Percentiles rank a stretch among this genome's conserved stretches.
Evolutionary conservation across 257 asterid species (phyloP).

Genomic region (Solanum tacnaense): DNA sequence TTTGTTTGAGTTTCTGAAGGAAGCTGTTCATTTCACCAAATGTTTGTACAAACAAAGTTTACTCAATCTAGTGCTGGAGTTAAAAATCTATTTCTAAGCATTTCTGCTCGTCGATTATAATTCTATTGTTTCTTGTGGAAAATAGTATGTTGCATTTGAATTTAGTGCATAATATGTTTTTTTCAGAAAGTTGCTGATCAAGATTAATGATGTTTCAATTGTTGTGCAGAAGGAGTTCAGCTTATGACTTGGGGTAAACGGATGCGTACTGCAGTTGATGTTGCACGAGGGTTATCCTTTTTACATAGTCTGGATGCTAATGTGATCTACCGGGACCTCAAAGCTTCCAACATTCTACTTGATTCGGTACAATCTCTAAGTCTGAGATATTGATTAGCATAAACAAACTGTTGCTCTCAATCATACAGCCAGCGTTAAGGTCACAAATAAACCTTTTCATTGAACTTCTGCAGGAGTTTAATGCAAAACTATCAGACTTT

Average conservation of each 20-base stretch:
- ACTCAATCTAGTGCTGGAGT: not conserved
- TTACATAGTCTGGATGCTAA: slow-evolving; percentile 47
- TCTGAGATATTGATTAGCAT: not conserved
- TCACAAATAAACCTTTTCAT: not conserved
- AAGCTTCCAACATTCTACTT: slow-evolving; percentile 50
- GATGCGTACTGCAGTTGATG: slow-evolving; percentile 38
- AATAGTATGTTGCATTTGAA: not conserved
- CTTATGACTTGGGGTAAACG: slow-evolving; percentile 50
- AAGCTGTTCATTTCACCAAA: not conserved
- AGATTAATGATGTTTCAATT: not conserved
- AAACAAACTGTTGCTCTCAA: not conserved
- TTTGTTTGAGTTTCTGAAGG: not conserved
- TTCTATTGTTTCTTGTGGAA: not conserved
- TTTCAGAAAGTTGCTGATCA: not conserved
- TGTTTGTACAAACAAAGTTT: not conserved
- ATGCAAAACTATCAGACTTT: slow-evolving; percentile 62
- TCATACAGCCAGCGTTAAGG: not conserved
- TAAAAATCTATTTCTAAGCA: not conserved
- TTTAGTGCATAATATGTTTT: not conserved
- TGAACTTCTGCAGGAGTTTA: slow-evolving; percentile 35
- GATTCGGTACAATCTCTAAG: slow-evolving; percentile 35
- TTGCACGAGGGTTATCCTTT: slow-evolving; percentile 52
- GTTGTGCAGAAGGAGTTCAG: slow-evolving; percentile 48
- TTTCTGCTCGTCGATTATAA: not conserved
- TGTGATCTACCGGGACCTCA: slow-evolving; percentile 55